These are phyloP conservation scores for Rhodotorula graminis DNA, from an alignment of 768 basidiomycete genomes.

Conservation along the genomic window DNA sequence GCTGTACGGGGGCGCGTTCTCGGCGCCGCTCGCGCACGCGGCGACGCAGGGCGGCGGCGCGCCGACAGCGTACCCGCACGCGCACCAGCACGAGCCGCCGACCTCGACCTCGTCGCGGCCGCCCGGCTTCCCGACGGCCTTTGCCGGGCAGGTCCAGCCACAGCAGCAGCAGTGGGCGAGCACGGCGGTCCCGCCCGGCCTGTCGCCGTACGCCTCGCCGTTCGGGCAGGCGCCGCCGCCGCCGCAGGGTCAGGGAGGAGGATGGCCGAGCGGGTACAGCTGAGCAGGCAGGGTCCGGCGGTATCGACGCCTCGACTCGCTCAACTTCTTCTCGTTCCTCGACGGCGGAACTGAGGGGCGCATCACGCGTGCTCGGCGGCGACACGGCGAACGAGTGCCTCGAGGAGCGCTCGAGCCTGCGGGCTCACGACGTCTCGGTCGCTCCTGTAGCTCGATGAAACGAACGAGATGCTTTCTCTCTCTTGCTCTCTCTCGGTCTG, in stretches of 20 bases:
- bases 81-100: no score
- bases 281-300: not conserved
- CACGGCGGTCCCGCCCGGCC: not conserved
- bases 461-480: no score
- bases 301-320: not conserved
- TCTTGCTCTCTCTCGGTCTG: no score
- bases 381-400: no score
- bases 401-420: no score
- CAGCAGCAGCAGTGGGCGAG: not conserved
- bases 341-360: no score
- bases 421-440: no score
- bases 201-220: not conserved
- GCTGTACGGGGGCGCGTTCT: not conserved
- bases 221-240: not conserved
- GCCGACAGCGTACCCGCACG: not conserved
- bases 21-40: not conserved
- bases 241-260: not conserved
- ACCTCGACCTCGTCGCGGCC: not conserved
- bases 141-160: conserved; percentile 1
- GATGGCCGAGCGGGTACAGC: not conserved
- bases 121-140: conserved; percentile 18
- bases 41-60: no score
- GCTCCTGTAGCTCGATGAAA: no score
- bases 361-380: no score
- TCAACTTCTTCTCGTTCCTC: not conserved